Conservation (phyloP, 2,329 filamentous ascomycete species). For the Colletotrichum coccodes region DNA sequence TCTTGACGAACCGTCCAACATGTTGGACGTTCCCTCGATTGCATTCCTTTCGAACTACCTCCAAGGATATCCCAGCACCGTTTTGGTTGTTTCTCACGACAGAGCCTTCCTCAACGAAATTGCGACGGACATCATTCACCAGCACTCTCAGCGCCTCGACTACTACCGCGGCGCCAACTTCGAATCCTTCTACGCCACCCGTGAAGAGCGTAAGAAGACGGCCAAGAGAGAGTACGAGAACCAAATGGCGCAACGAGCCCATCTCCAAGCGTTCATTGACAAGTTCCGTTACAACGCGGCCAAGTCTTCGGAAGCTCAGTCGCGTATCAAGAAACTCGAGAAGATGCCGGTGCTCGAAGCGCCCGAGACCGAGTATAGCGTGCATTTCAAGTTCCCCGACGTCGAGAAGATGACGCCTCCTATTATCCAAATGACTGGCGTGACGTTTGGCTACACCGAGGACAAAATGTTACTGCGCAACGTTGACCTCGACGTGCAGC, state of each 20-base stretch:
- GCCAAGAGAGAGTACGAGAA: conserved; percentile 98
- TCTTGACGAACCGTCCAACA: conserved; percentile 99
- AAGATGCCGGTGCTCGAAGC: conserved; percentile 92
- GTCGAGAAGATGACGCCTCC: conserved; percentile 98
- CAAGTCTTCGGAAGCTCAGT: conserved; percentile 98
- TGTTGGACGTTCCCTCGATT: conserved; percentile 99
- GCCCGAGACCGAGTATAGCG: conserved; percentile 93
- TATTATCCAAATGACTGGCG: conserved; percentile 96
- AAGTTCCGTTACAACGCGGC: conserved; percentile 99
- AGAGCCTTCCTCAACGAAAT: conserved; percentile 98
- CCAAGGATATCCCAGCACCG: conserved; percentile 91
- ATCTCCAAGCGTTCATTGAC: conserved; percentile 98
- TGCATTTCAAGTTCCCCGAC: conserved; percentile 96
- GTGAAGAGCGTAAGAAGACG: conserved; percentile 96
- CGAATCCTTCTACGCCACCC: conserved; percentile 95
- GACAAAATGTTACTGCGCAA: conserved; percentile 85
- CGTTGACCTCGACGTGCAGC: conserved; percentile 95
- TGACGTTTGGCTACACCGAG: conserved; percentile 86
- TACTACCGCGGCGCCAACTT: conserved; percentile 99
- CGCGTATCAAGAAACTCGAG: conserved; percentile 98
- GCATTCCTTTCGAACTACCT: conserved; percentile 97
- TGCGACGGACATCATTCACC: conserved; percentile 98
- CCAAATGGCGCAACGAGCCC: conserved; percentile 92
- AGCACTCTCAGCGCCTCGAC: conserved; percentile 95
- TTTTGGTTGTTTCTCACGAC: conserved; percentile 98